These are phyloP conservation scores for Rhododendron griersonianum DNA, from an alignment of 148 eudicot genomes.

Conservation along the genomic window DNA sequence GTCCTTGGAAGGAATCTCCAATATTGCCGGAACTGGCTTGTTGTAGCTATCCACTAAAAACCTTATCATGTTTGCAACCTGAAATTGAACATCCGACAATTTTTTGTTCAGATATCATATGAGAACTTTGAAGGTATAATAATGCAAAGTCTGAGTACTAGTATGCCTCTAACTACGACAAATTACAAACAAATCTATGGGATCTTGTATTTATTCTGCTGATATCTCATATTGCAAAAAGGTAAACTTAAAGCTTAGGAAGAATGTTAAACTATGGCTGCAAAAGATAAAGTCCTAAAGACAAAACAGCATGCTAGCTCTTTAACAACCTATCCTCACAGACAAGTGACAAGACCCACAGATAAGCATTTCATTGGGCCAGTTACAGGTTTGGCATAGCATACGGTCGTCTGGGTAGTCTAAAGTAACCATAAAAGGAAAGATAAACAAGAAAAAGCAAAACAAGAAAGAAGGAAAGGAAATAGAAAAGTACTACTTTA, in stretches of 20 bases:
- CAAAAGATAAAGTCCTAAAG: neutral
- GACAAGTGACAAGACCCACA: neutral
- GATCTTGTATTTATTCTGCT: neutral
- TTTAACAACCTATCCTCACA: neutral
- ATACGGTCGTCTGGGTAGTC: neutral
- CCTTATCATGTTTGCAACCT: conserved; percentile 96
- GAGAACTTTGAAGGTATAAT: neutral
- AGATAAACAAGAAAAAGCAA: neutral
- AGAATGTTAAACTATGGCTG: neutral
- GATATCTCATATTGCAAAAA: neutral
- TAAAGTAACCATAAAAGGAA: neutral
- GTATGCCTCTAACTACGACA: neutral
- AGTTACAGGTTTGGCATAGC: neutral
- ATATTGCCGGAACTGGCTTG: conserved; percentile 88
- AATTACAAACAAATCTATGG: neutral
- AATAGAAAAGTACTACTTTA: neutral
- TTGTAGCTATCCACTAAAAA: conserved; percentile 91
- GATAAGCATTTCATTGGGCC: neutral
- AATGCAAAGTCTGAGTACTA: neutral
- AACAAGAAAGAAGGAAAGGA: neutral
- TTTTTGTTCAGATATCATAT: neutral
- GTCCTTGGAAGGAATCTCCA: conserved; percentile 97
- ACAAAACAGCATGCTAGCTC: neutral
- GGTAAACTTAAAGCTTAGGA: neutral
- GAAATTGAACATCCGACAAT: conserved; percentile 8